These are phyloP conservation scores for Aspergillus uvarum DNA, from an alignment of 2,329 filamentous ascomycete genomes.

Conservation along the genomic window DNA sequence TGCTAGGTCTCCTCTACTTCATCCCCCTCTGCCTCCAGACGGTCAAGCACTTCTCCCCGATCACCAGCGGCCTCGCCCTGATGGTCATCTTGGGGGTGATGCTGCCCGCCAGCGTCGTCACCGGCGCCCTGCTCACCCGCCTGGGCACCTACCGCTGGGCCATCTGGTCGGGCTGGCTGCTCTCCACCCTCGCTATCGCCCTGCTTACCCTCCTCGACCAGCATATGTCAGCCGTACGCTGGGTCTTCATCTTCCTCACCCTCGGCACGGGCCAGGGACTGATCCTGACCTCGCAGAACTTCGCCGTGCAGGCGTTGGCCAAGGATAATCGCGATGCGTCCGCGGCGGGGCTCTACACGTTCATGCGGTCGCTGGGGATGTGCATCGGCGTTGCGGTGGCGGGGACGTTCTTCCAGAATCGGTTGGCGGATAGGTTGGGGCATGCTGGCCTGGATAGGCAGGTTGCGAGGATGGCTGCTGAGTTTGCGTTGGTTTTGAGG, in stretches of 20 bases:
- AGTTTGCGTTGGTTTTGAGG: not conserved
- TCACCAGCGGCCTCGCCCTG: not conserved
- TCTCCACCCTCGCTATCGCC: not conserved
- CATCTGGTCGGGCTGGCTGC: not conserved
- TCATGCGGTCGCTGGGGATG: conserved; percentile 5
- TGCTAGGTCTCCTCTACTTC: conserved; percentile 3
- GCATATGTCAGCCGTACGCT: not conserved
- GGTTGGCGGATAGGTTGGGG: not conserved
- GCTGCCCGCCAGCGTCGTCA: not conserved
- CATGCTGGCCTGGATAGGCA: not conserved
- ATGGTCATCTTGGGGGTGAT: not conserved
- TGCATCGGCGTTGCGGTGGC: conserved; percentile 2
- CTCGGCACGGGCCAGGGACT: conserved; percentile 1
- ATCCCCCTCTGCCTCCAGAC: conserved; percentile 8
- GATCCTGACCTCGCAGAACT: not conserved
- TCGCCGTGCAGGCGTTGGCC: conserved; percentile 2
- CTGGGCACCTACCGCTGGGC: not conserved
- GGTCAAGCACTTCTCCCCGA: not conserved
- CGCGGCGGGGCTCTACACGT: conserved; percentile 3
- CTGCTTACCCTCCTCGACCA: not conserved
- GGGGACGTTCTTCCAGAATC: conserved; percentile 1
- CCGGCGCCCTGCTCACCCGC: conserved; percentile 1
- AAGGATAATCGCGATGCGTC: not conserved
- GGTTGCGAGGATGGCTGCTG: not conserved
- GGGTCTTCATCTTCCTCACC: conserved; percentile 4